Evolutionary conservation across 768 basidiomycete species (phyloP), one percentile per base, ranked within the genome.

Genomic region (Russula brevipes): DNA sequence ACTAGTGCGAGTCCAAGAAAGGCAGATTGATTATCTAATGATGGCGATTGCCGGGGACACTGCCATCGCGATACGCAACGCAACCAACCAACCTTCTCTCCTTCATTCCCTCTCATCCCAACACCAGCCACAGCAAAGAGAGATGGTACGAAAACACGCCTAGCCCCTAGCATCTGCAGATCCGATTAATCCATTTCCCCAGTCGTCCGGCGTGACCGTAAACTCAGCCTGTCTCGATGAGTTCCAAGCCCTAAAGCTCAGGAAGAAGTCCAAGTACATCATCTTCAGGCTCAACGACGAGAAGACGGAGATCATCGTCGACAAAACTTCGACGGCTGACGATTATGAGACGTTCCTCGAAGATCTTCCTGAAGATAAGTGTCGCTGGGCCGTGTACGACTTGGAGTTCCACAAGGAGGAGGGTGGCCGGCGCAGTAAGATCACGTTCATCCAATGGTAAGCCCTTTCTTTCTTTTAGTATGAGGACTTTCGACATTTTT

Each of bases 341-440:
- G 72, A 79, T 19, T 98, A 91, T 75, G 88, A 94, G 0, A 79
- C 81, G 0, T 98, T 98, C 73, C 47, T 92, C 54, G 72, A 42
- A 1, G 83, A 87, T 69, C 79, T 98, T 60, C 94, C 95, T 1
- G 82, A 87, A 72, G 70, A 70, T 35, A 83, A 88, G 64, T 91
- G 89, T 71, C 79, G 89, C 76, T 99, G 86, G 84, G 95, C 89
- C n/a, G 82, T 98, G 30, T 96, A 94, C 70, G 94, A 98, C 74
- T 87, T 95, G 66, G 87, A 91, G 69, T 98, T 81, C 70, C 82
- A 87, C 77, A 84, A 81, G 72, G 85, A 81, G 59, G 86, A 79
- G 9, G 88, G 80, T 57, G 89, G 89, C 42, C 86, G 82, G 76
- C 82, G 94, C 75, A 93, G 86, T 80, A 98, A 97, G 80, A 78